Percentiles rank a stretch among this genome's conserved stretches.
phyloP scores from a whole-genome alignment of 169 alveolate genomes.

The Babesia caballi region DNA sequence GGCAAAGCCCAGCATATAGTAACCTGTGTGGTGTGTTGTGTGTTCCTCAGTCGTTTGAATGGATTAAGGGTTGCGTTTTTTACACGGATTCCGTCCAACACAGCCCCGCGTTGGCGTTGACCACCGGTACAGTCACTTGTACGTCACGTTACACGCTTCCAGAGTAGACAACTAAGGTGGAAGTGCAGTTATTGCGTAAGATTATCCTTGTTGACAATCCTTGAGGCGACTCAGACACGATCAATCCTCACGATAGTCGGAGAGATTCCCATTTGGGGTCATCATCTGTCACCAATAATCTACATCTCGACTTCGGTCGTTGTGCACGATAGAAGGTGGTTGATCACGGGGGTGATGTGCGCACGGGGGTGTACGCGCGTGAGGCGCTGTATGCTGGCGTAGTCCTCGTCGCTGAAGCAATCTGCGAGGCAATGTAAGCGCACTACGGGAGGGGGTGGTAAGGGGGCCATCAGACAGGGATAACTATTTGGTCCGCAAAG shows the following conservation, averaged over 20 bases:
- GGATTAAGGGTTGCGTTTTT: too few species aligned
- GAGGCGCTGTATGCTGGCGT: constrained; percentile 18
- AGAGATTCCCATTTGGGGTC: constrained; percentile 52
- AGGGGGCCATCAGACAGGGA: constrained; percentile 65
- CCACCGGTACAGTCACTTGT: too few species aligned
- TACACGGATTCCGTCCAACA: too few species aligned
- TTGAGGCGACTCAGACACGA: constrained; percentile 17
- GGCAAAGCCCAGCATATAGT: too few species aligned
- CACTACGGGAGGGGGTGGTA: background rate
- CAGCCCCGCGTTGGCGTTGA: too few species aligned
- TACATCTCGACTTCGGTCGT: constrained; percentile 42
- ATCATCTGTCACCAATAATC: constrained; percentile 9
- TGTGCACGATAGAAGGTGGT: constrained; percentile 26
- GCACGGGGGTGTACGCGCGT: constrained; percentile 36
- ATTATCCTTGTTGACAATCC: background rate
- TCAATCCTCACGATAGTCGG: constrained; percentile 24
- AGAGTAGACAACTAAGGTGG: too few species aligned
- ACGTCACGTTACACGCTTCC: too few species aligned
- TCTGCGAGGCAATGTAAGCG: constrained; percentile 12
- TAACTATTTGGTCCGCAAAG: constrained; percentile 57
- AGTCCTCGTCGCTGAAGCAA: constrained; percentile 40
- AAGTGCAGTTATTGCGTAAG: too few species aligned
- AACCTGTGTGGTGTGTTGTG: too few species aligned
- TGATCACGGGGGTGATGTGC: constrained; percentile 49
- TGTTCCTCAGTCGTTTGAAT: too few species aligned